Percentiles rank a stretch among this genome's conserved stretches.
Evolutionary conservation across 257 asterid genomes (phyloP).

Genomic region (Coffea canephora): DNA sequence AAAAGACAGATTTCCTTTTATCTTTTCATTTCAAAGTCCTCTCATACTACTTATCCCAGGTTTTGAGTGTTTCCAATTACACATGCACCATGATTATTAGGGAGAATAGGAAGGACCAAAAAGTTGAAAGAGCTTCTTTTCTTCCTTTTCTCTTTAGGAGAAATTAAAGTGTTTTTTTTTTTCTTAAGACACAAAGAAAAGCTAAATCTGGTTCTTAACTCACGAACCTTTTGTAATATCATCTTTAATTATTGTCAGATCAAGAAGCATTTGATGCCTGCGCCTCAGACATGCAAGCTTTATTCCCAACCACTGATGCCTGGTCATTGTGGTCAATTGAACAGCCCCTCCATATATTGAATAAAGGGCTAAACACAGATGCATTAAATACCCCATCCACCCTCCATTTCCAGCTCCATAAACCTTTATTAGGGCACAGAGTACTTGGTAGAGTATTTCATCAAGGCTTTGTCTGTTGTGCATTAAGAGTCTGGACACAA

Average conservation of each 20-base stretch:
- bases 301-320: background rate
- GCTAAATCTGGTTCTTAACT: background rate
- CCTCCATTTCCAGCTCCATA: background rate
- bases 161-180: no score
- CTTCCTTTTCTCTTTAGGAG: no score
- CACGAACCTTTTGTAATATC: background rate
- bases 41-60: background rate
- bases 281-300: background rate
- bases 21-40: background rate
- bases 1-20: no score
- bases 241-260: background rate
- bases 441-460: no score
- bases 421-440: no score
- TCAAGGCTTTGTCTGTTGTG: background rate
- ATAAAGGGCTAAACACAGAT: no score
- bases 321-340: background rate
- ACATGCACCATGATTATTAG: background rate
- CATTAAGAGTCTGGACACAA: background rate
- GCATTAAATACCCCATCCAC: background rate
- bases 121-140: background rate
- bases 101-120: background rate
- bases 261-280: background rate
- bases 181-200: no score
- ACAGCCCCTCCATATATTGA: no score
- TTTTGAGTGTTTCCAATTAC: background rate